Percentiles rank a stretch among this genome's conserved stretches.
phyloP scores from a whole-genome alignment of 139 green algal species.

The Asterochloris sp. region DNA sequence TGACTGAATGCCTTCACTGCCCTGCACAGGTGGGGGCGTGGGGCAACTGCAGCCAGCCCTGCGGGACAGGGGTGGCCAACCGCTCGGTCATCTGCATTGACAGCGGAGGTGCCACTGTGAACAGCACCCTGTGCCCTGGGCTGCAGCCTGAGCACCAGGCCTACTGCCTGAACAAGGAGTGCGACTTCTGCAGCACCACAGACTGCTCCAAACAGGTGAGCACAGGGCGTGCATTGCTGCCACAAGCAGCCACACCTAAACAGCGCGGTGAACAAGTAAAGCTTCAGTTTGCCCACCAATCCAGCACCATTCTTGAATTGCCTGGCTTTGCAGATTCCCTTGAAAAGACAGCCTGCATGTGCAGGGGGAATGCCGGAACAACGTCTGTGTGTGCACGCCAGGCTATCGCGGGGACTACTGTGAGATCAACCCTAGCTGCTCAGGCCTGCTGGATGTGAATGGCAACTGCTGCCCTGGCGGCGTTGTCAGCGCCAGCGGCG shows the following conservation, averaged over 20 bases:
- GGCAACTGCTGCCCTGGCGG: conserved; percentile 23
- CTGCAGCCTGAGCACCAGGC: conserved; percentile 20
- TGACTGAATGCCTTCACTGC: background rate
- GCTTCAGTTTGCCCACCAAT: too few relatives aligned
- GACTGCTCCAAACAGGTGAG: conserved; percentile 22
- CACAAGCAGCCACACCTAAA: too few relatives aligned
- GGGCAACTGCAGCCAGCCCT: conserved; percentile 32
- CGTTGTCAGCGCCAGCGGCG: conserved; percentile 20
- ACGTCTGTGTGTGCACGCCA: conserved; percentile 25
- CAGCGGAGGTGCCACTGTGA: background rate
- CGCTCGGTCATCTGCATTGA: conserved; percentile 31
- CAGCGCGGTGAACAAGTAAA: too few relatives aligned
- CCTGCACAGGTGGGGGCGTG: conserved; percentile 34
- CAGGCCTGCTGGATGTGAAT: conserved; percentile 23
- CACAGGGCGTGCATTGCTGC: background rate
- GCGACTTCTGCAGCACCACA: conserved; percentile 36
- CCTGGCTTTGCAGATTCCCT: too few relatives aligned
- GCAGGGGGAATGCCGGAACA: conserved; percentile 24
- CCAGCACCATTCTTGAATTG: too few relatives aligned
- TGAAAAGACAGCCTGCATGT: background rate
- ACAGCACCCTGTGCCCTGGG: background rate
- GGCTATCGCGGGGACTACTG: conserved; percentile 21
- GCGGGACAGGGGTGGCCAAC: conserved; percentile 32
- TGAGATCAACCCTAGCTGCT: conserved; percentile 20
- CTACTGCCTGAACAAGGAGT: conserved; percentile 22